Evolutionary conservation across 352 stramenopile genomes (phyloP), one percentile per base, ranked within the genome.

Genomic region (Phytophthora boehmeriae): DNA sequence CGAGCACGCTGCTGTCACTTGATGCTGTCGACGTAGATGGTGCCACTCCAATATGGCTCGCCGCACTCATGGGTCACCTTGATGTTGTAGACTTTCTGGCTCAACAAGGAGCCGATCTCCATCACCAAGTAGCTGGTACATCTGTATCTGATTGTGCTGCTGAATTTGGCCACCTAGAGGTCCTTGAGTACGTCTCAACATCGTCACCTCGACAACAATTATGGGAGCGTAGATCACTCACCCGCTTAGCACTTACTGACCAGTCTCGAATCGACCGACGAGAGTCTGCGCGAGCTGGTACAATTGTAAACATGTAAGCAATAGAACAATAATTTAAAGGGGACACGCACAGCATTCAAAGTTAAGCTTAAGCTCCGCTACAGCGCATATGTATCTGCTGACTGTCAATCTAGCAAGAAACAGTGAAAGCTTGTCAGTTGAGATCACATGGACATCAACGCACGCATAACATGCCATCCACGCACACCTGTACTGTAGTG

Each of bases 31-130:
- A 83, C 36, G 43, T 54, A 14, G 61, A 80, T 8, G 72, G 75
- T 9, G 65, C 61, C 2, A 77, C 66, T 4, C 63, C 75, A 3
- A 25, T 80, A 8, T 79, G 71, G 61, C 59, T 83, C 11, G 76
- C 76, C 2, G 73, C 68, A 11, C 32, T 69, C 11, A 64, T 71
- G 49, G 76, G 76, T 0, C 66, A 75, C 34, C 38, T 80, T 9
- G 58, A 65, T 22, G 45, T 83, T 16, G 69, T 84, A 9, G 47
- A 59, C 6, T 72, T 68, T 32, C 55, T 86, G n/a, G 55, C 59
- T 6, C 50, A 73, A 16, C 57, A 82, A 25, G 70, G 73, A 20
- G 73, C 63, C 23, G 62, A 70, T 20, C 5, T 73, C 19, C 59
- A 72, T 20, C 61, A 71, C 19, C 32, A 39, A 5, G 54, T 69